phyloP scores from a whole-genome alignment of 345 rosid species.

The Gynandropsis gynandra region DNA sequence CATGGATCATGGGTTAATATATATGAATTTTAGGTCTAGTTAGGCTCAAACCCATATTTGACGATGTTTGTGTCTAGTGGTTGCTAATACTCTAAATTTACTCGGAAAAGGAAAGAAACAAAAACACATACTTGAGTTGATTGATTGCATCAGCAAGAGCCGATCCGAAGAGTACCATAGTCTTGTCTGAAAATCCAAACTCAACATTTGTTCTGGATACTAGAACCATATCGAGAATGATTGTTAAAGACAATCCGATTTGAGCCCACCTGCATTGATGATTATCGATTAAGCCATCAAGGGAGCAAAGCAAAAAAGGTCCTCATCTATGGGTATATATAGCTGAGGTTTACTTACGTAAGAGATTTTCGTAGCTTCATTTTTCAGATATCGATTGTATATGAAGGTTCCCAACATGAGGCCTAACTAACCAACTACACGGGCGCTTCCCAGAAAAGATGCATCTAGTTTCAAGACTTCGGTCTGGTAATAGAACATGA shows the following conservation, averaged over 20 bases:
- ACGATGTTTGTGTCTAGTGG: not conserved
- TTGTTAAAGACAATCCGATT: constrained; percentile 52
- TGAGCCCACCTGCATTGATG: constrained; percentile 71
- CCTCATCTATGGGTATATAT: not conserved
- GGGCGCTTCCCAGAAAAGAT: constrained; percentile 75
- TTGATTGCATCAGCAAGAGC: constrained; percentile 85
- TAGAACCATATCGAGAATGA: constrained; percentile 59
- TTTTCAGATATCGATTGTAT: constrained; percentile 59
- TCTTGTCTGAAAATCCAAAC: constrained; percentile 72
- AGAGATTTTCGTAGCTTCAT: constrained; percentile 78
- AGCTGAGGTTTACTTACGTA: constrained; percentile 44
- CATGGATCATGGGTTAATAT: too few relatives aligned
- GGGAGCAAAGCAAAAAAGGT: not conserved
- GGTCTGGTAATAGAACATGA: constrained; percentile 94
- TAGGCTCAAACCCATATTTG: too few relatives aligned
- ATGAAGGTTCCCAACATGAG: constrained; percentile 86
- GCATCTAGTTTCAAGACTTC: constrained; percentile 81
- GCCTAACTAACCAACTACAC: constrained; percentile 90
- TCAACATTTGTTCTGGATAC: constrained; percentile 52
- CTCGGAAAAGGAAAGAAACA: not conserved
- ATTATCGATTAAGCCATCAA: constrained; percentile 16
- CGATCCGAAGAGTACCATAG: constrained; percentile 82
- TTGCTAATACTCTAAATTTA: not conserved
- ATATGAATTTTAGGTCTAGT: too few relatives aligned
- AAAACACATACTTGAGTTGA: constrained; percentile 69